Percentiles rank a stretch among this genome's conserved stretches.
These are phyloP conservation scores for Erigeron philadelphicus DNA, from an alignment of 140 eudicot species.

Conservation along the genomic window DNA sequence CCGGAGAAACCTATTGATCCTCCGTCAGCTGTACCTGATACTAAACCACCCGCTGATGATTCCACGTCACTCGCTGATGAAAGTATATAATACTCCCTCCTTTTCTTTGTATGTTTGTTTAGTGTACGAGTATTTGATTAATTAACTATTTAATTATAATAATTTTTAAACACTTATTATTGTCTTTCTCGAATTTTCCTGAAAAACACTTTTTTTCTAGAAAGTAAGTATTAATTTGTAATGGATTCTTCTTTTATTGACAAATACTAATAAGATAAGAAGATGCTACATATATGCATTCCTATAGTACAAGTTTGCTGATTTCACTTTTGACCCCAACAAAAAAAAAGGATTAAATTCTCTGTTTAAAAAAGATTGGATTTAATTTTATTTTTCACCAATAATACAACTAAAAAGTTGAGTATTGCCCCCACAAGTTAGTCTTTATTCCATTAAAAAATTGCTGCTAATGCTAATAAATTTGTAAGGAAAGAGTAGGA, in stretches of 20 bases:
- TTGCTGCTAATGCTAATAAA: background rate
- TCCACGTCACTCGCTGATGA: background rate
- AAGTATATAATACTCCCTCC: too few species aligned
- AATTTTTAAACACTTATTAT: too few species aligned
- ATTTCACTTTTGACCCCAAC: constrained; percentile 3
- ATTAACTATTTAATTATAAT: too few species aligned
- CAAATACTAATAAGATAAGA: too few species aligned
- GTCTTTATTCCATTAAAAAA: constrained; percentile 22
- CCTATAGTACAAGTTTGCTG: too few species aligned
- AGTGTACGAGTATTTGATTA: too few species aligned
- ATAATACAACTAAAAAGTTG: constrained; percentile 21
- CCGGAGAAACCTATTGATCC: background rate
- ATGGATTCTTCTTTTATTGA: constrained; percentile 3
- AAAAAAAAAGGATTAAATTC: constrained; percentile 20
- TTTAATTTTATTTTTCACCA: constrained; percentile 16
- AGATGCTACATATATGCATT: too few species aligned
- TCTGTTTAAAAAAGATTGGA: constrained; percentile 5
- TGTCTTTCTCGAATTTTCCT: too few species aligned
- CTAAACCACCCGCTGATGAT: background rate
- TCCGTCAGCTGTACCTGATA: background rate
- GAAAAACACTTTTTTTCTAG: too few species aligned
- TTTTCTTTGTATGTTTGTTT: too few species aligned
- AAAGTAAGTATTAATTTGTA: background rate
- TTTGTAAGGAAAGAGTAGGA: background rate
- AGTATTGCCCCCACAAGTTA: constrained; percentile 25